Evolutionary conservation across 2,329 filamentous ascomycete genomes (phyloP).

Genomic region (Grosmannia penicillata): DNA sequence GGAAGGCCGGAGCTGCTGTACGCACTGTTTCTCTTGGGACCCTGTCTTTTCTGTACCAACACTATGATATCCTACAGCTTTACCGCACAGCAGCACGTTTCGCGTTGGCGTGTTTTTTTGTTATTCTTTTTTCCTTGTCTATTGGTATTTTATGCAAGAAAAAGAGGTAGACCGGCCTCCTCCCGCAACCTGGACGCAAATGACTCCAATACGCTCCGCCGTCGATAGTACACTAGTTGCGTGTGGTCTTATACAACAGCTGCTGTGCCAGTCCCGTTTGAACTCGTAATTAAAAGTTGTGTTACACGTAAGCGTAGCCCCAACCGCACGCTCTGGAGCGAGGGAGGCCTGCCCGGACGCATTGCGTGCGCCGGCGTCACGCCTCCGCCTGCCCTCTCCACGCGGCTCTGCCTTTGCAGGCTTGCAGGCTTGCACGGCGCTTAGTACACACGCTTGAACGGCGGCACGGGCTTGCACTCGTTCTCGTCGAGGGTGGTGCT

Average conservation of each 20-base stretch:
- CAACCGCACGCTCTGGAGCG: too few relatives aligned
- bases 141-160: neutral
- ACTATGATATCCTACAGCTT: neutral
- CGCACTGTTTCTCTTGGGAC: too few relatives aligned
- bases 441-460: slow-evolving; percentile 91
- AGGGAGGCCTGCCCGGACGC: too few relatives aligned
- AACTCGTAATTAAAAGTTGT: neutral
- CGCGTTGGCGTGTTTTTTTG: neutral
- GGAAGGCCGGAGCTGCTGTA: too few relatives aligned
- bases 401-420: slow-evolving; percentile 1
- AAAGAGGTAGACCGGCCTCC: neutral
- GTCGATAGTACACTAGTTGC: neutral
- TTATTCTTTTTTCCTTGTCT: slow-evolving; percentile 1
- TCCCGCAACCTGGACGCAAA: too few relatives aligned
- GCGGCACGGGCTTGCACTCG: slow-evolving; percentile 91
- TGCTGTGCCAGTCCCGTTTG: neutral
- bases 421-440: neutral
- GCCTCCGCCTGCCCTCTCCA: too few relatives aligned
- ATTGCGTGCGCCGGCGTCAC: too few relatives aligned
- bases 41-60: too few relatives aligned
- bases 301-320: neutral
- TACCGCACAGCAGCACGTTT: neutral
- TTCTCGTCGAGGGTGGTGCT: slow-evolving; percentile 77
- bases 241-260: neutral
- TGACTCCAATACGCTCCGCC: too few relatives aligned